Percentiles rank a stretch among this genome's conserved stretches.
phyloP scores from a whole-genome alignment of 306 rosid species.

The Fragaria iinumae region DNA sequence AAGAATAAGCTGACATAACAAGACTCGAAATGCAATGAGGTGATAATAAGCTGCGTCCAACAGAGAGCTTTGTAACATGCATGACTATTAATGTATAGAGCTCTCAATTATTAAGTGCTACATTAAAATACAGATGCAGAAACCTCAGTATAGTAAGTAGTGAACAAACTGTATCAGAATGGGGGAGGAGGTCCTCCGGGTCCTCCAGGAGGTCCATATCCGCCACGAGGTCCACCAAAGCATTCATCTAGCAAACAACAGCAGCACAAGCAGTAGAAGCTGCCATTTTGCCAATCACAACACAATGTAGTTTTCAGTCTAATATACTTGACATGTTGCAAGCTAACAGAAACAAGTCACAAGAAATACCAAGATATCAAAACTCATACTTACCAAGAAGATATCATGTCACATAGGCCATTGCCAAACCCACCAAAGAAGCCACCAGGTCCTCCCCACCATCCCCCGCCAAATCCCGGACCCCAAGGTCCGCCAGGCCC shows the following conservation, averaged over 20 bases:
- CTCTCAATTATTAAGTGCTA: not conserved
- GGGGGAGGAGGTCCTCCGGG: conserved; percentile 25
- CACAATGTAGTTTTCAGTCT: not conserved
- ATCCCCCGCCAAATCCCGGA: conserved; percentile 30
- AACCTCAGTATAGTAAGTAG: not conserved
- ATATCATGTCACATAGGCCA: conserved; percentile 52
- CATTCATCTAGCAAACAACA: conserved; percentile 68
- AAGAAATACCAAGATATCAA: not conserved
- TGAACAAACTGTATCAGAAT: conserved; percentile 21
- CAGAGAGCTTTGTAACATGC: not conserved
- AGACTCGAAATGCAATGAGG: not conserved
- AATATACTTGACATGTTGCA: not conserved
- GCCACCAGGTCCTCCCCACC: conserved; percentile 40
- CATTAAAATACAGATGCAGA: not conserved
- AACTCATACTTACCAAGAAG: conserved; percentile 55
- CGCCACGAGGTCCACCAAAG: conserved; percentile 47
- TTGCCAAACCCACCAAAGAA: conserved; percentile 62
- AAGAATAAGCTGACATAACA: not conserved
- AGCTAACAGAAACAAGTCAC: not conserved
- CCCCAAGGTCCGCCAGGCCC: conserved; percentile 46
- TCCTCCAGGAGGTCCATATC: conserved; percentile 49
- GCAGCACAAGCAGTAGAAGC: conserved; percentile 71
- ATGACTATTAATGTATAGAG: not conserved
- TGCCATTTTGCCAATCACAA: conserved; percentile 26
- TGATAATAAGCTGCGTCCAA: too few species aligned